Evolutionary conservation across 495 filamentous ascomycete genomes (phyloP), one percentile per base, ranked within the genome.

Genomic region (Aspergillus heteromorphus): DNA sequence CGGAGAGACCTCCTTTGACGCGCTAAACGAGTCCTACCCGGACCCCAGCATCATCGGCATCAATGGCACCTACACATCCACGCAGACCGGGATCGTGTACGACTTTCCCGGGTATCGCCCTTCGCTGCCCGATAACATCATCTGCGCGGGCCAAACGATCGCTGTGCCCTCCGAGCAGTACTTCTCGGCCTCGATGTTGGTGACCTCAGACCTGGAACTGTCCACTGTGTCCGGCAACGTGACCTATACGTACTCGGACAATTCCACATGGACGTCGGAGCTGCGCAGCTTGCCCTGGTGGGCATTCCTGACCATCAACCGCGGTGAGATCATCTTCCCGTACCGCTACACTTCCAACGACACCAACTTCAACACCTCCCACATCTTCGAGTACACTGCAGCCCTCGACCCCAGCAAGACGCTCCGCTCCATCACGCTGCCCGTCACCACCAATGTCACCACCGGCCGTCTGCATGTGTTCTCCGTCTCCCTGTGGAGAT

Each of bases 401-500:
- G 42, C 42, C 4, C 10, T 45, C 20, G 42, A 45, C 42, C 19
- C 42, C 17, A 21, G 18, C 19, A 45, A 45, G 19, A 45, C 19
- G 0, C 42, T 45, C 9, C 19, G 23, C 19, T 45, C 42, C 23
- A 25, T 45, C 6, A 45, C 42, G 4, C 42, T 45, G 9, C 42
- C 42, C 1, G 19, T 45, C 2, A 45, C 42, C 9, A 45, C 42
- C 19, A 45, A 45, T 14, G n/a, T 20, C 42, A 45, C 42, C 20
- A 45, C 17, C 5, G 19, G 42, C 9, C 42, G 42, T 25, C 48
- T 69, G 7, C 66, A 69, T 19, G 40, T 69, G 1, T 69, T 66
- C 60, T 49, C 66, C 6, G 41, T 67, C 18, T 63, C 66, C 13
- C 25, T 69, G 51, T 49, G 60, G 14, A 59, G 59, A 9, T 54